These are phyloP conservation scores for Trametes meyenii DNA, from an alignment of 768 basidiomycete genomes.

Conservation along the genomic window DNA sequence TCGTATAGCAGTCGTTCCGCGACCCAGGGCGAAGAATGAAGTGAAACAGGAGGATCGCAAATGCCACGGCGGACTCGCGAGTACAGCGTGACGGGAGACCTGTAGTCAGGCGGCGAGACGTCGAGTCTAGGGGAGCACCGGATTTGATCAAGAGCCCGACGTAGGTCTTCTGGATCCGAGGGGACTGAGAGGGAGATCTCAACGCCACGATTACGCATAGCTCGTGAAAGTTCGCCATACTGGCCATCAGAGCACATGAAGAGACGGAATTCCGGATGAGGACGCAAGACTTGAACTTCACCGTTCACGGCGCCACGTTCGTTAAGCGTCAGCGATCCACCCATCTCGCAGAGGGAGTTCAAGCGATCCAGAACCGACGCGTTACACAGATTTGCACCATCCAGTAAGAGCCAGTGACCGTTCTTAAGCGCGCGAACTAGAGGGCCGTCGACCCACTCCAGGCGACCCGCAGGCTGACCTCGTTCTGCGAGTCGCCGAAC, in stretches of 20 bases:
- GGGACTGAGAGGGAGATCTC: constrained; percentile 65
- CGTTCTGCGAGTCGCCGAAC: constrained; percentile 30
- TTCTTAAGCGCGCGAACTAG: constrained; percentile 81
- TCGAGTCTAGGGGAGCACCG: constrained; percentile 45
- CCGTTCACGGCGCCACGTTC: constrained; percentile 88
- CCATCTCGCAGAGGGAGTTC: constrained; percentile 91
- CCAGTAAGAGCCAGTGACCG: constrained; percentile 89
- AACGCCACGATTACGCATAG: constrained; percentile 97
- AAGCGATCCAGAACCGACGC: constrained; percentile 95
- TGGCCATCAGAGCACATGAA: constrained; percentile 94
- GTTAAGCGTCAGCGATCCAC: constrained; percentile 81
- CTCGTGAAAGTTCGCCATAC: constrained; percentile 91
- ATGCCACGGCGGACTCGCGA: constrained; percentile 22
- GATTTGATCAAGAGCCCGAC: constrained; percentile 47
- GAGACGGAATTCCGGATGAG: constrained; percentile 88
- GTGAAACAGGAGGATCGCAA: not conserved
- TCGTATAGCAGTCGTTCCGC: constrained; percentile 10
- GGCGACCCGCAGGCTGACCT: constrained; percentile 51
- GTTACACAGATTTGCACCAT: constrained; percentile 92
- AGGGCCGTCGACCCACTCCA: constrained; percentile 96
- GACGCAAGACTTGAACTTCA: constrained; percentile 68
- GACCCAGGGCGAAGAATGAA: not conserved
- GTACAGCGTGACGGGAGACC: not conserved
- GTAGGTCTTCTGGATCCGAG: constrained; percentile 46
- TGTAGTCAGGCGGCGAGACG: not conserved